phyloP scores from a whole-genome alignment of 768 basidiomycete genomes.

The Leucosporidium scottii region DNA sequence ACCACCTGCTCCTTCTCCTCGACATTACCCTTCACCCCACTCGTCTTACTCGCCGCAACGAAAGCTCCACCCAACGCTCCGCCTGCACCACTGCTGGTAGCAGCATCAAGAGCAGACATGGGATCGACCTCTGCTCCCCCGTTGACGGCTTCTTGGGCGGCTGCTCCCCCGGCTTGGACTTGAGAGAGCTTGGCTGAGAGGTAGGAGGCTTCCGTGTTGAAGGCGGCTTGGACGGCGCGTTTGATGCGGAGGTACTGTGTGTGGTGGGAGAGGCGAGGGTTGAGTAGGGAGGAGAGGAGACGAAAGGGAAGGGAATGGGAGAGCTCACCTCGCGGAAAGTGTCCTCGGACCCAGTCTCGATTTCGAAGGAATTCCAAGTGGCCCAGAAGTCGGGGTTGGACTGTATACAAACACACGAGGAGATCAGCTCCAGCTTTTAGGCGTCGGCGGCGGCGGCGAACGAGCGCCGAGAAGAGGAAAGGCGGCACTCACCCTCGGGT shows the following conservation, averaged over 20 bases:
- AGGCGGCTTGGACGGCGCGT: constrained; percentile 94
- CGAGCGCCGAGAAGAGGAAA: neutral
- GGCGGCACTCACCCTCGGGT: constrained; percentile 58
- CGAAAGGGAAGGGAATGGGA: constrained; percentile 27
- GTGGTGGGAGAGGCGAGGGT: constrained; percentile 38
- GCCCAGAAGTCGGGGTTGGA: constrained; percentile 81
- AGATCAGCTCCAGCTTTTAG: neutral
- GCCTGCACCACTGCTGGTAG: constrained; percentile 20
- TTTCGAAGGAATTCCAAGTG: constrained; percentile 96
- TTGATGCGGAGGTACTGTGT: constrained; percentile 89
- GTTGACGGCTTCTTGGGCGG: constrained; percentile 16
- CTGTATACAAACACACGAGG: neutral
- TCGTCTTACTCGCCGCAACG: constrained; percentile 45
- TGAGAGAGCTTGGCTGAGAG: constrained; percentile 30
- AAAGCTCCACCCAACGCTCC: constrained; percentile 57
- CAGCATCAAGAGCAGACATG: constrained; percentile 31
- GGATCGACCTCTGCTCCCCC: constrained; percentile 24
- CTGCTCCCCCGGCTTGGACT: constrained; percentile 5
- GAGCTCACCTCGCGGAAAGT: constrained; percentile 63
- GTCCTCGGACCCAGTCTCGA: constrained; percentile 97
- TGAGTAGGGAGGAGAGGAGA: neutral
- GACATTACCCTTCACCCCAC: constrained; percentile 1
- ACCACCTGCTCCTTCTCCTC: constrained; percentile 17
- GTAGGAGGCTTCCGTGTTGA: constrained; percentile 85
- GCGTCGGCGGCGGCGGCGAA: neutral